These are phyloP conservation scores for Cytospora chrysosperma DNA, from an alignment of 2,329 filamentous ascomycete species.

Conservation along the genomic window DNA sequence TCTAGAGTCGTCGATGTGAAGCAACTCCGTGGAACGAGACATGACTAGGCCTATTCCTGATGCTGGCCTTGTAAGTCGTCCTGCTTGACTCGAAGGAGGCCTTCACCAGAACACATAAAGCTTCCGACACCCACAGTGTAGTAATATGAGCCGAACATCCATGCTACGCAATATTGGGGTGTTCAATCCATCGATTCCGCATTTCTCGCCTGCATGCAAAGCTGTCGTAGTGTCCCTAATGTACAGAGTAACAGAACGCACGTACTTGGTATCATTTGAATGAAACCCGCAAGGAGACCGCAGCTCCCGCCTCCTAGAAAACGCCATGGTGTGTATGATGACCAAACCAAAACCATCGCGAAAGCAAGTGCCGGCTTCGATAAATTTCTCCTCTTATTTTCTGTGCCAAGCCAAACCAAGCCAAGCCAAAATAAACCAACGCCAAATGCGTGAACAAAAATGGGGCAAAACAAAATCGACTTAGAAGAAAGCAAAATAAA, in stretches of 20 bases:
- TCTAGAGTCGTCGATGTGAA: neutral
- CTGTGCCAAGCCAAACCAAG: conserved; percentile 8
- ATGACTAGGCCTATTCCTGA: neutral
- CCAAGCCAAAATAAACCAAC: conserved; percentile 11
- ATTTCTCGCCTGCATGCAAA: neutral
- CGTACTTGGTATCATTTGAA: neutral
- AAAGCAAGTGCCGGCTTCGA: neutral
- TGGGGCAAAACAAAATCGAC: neutral
- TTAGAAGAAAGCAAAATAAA: too few relatives aligned
- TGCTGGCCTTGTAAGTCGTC: neutral
- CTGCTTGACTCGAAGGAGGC: neutral
- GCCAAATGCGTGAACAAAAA: conserved; percentile 5
- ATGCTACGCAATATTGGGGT: neutral
- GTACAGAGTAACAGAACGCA: neutral
- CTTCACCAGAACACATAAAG: neutral
- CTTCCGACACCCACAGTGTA: neutral
- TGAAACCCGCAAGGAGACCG: neutral
- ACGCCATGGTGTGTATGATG: neutral
- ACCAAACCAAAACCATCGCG: neutral
- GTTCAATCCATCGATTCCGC: neutral
- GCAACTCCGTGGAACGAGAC: neutral
- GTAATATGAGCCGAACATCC: neutral
- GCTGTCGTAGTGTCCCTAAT: neutral
- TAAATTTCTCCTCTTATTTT: neutral
- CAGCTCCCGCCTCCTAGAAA: neutral